Evolutionary conservation across 176 grass and related monocot genomes (phyloP).

Genomic region (Saccharum officinarum): DNA sequence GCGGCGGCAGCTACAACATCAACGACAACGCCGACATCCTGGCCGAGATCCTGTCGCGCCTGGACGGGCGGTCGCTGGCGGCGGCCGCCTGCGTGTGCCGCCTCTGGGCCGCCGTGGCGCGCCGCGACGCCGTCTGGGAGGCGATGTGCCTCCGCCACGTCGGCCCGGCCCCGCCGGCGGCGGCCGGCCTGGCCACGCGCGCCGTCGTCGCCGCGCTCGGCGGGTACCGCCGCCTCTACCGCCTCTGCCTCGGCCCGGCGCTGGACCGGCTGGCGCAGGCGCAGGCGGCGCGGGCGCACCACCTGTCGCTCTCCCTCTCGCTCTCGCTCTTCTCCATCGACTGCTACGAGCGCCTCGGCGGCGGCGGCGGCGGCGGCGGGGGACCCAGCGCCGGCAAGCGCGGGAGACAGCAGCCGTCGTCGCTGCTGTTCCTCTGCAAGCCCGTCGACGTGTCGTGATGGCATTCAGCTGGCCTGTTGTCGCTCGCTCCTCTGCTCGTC

Average conservation of each 20-base stretch:
- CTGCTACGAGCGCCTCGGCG: slow-evolving; percentile 93
- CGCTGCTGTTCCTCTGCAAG: slow-evolving; percentile 86
- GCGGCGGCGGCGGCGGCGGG: not conserved
- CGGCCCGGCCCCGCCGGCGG: not conserved
- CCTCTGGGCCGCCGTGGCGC: slow-evolving; percentile 61
- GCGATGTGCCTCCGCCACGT: slow-evolving; percentile 76
- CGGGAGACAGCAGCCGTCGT: slow-evolving; percentile 55
- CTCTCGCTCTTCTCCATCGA: slow-evolving; percentile 99
- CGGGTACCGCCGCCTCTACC: slow-evolving; percentile 89
- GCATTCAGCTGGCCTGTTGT: not conserved
- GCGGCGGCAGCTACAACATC: slow-evolving; percentile 51
- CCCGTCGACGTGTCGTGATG: slow-evolving; percentile 87
- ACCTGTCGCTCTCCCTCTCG: slow-evolving; percentile 77
- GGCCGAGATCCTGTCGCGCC: slow-evolving; percentile 72
- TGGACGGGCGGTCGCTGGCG: slow-evolving; percentile 81
- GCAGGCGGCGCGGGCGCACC: slow-evolving; percentile 40
- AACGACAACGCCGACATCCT: slow-evolving; percentile 93
- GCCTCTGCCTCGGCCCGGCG: slow-evolving; percentile 88
- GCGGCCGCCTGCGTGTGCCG: slow-evolving; percentile 70
- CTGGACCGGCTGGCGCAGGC: slow-evolving; percentile 58
- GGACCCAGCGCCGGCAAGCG: not conserved
- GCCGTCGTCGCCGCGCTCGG: slow-evolving; percentile 90
- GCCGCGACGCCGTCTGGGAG: slow-evolving; percentile 85
- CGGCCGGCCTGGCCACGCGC: slow-evolving; percentile 30
- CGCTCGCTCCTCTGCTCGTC: not conserved